Conservation (phyloP, 23 red algal species). For the Agarophyton chilense region DNA sequence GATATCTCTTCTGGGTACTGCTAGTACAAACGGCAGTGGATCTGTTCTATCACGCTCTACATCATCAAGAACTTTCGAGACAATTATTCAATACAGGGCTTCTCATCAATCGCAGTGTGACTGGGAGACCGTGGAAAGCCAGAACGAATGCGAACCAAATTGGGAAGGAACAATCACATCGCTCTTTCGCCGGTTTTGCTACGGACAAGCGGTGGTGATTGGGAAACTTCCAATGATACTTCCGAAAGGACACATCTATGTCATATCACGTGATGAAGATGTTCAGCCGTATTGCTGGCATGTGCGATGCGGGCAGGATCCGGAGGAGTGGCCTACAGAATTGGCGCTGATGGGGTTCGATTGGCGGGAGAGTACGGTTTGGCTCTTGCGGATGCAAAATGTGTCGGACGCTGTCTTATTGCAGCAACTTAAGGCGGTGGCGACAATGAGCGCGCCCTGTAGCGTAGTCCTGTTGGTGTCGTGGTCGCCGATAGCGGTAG, state of each 20-base stretch:
- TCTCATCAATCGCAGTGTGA: no score
- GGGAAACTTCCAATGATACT: neutral
- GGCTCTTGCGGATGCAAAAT: neutral
- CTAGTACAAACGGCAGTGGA: no score
- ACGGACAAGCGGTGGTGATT: constrained; percentile 1
- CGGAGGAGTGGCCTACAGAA: neutral
- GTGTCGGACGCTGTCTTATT: neutral
- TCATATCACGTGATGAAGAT: neutral
- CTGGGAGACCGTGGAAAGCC: neutral
- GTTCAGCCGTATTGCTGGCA: neutral
- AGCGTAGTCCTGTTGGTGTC: neutral
- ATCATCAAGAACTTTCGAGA: no score
- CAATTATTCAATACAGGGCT: no score
- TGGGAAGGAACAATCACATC: neutral
- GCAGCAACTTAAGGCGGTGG: neutral
- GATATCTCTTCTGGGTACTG: no score
- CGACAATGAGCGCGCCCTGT: neutral
- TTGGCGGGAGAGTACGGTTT: neutral
- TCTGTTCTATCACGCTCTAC: no score
- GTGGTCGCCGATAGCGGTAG: neutral
- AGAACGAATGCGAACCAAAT: neutral
- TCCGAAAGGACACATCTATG: neutral
- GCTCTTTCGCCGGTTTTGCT: neutral
- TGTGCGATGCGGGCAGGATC: neutral
- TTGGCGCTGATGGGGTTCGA: neutral